Percentiles rank a stretch among this genome's conserved stretches.
Evolutionary conservation across 176 grass and related monocot genomes (phyloP).

Genomic region (Puya raimondii): DNA sequence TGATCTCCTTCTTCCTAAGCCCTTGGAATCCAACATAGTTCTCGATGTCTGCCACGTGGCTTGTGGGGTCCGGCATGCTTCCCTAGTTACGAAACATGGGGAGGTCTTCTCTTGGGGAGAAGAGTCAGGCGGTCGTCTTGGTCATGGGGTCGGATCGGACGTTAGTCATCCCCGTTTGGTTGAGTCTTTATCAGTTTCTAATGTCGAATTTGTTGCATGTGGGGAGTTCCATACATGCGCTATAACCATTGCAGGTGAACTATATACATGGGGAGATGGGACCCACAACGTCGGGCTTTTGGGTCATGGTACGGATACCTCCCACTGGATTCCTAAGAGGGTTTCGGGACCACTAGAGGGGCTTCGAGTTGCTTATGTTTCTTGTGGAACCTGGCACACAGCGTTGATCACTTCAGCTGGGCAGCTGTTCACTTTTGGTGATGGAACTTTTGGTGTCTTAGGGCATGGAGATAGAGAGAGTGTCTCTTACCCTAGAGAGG

Average conservation of each 20-base stretch:
- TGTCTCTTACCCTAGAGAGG: slow-evolving; percentile 56
- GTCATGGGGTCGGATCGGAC: slow-evolving; percentile 70
- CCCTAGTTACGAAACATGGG: slow-evolving; percentile 77
- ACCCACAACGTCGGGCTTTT: slow-evolving; percentile 79
- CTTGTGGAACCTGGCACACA: slow-evolving; percentile 97
- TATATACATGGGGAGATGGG: slow-evolving; percentile 96
- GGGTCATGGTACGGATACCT: slow-evolving; percentile 67
- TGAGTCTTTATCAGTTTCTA: slow-evolving; percentile 44
- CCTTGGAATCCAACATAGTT: slow-evolving; percentile 72
- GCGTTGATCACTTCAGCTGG: slow-evolving; percentile 72
- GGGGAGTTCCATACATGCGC: slow-evolving; percentile 97
- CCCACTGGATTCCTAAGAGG: slow-evolving; percentile 98
- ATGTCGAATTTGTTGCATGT: slow-evolving; percentile 61
- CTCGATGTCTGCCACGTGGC: slow-evolving; percentile 71
- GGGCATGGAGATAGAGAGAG: slow-evolving; percentile 75
- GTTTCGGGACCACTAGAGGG: slow-evolving; percentile 73
- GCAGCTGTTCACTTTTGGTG: slow-evolving; percentile 86
- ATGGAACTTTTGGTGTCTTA: slow-evolving; percentile 95
- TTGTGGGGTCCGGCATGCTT: slow-evolving; percentile 81
- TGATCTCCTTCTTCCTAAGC: slow-evolving; percentile 77
- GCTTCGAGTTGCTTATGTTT: slow-evolving; percentile 59
- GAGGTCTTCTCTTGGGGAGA: slow-evolving; percentile 98
- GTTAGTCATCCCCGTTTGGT: slow-evolving; percentile 45
- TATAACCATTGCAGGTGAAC: slow-evolving; percentile 62
- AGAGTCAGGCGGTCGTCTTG: slow-evolving; percentile 79